phyloP scores from a whole-genome alignment of 345 rosid genomes.

The Psidium guajava region DNA sequence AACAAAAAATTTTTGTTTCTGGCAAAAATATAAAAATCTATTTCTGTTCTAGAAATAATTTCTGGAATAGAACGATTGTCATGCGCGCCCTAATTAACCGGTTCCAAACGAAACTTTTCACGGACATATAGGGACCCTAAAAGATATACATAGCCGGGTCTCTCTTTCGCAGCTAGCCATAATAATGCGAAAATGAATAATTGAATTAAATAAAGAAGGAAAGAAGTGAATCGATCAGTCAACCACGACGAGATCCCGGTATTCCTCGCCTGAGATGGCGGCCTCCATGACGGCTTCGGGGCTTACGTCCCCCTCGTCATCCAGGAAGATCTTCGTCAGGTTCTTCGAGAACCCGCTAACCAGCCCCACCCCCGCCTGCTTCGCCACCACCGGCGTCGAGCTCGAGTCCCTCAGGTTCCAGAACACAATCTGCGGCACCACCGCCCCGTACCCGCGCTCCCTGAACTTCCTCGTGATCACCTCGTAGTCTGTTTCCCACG shows the following conservation, averaged over 20 bases:
- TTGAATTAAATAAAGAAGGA: not conserved
- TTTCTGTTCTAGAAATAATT: too few species aligned
- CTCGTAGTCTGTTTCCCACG: not conserved
- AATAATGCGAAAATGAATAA: not conserved
- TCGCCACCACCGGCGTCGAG: slow-evolving; percentile 30
- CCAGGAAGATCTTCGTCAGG: slow-evolving; percentile 41
- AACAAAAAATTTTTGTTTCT: too few species aligned
- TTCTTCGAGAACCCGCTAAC: slow-evolving; percentile 72
- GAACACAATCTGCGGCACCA: slow-evolving; percentile 44
- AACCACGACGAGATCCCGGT: slow-evolving; percentile 23
- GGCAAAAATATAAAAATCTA: too few species aligned
- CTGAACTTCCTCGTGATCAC: slow-evolving; percentile 26
- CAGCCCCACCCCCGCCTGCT: slow-evolving; percentile 35
- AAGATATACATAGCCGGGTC: not conserved
- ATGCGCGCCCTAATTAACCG: not conserved
- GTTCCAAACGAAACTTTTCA: not conserved
- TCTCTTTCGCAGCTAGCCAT: not conserved
- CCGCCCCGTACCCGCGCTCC: slow-evolving; percentile 35
- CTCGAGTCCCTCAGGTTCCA: slow-evolving; percentile 53
- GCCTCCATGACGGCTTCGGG: slow-evolving; percentile 31
- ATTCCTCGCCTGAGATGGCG: slow-evolving; percentile 34
- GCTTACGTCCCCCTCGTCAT: slow-evolving; percentile 20
- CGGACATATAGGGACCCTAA: not conserved
- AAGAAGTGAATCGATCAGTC: not conserved
- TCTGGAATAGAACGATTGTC: too few species aligned